Conservation (phyloP, 805 yeast species). For the Wickerhamomyces chambardii region DNA sequence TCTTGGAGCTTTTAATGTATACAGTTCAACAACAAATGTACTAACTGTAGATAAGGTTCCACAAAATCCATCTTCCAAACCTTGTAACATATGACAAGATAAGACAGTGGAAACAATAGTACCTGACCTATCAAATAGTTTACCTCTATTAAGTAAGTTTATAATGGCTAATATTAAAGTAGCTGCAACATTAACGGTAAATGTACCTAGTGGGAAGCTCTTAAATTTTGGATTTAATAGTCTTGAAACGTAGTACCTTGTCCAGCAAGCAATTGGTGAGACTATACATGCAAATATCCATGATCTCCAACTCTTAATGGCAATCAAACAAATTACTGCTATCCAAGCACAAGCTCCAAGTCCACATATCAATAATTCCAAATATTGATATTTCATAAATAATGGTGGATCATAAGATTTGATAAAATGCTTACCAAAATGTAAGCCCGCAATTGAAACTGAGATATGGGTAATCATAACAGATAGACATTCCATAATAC, state of each 20-base stretch:
- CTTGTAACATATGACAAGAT: conserved; percentile 43
- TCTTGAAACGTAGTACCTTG: conserved; percentile 46
- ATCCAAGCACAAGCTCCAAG: conserved; percentile 12
- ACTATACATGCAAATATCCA: conserved; percentile 67
- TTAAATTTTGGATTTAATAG: conserved; percentile 31
- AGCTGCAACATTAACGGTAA: conserved; percentile 38
- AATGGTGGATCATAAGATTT: conserved; percentile 41
- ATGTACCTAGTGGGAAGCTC: conserved; percentile 50
- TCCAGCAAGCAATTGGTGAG: conserved; percentile 62
- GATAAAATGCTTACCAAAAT: conserved; percentile 45
- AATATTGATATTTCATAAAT: conserved; percentile 26
- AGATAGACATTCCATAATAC: conserved; percentile 66
- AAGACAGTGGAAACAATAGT: conserved; percentile 21
- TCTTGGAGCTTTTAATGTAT: conserved; percentile 22
- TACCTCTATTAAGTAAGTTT: conserved; percentile 36
- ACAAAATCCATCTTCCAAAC: conserved; percentile 57
- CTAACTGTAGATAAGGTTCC: conserved; percentile 71
- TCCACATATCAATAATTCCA: conserved; percentile 9
- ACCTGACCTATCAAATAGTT: conserved; percentile 10
- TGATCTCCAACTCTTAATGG: conserved; percentile 36
- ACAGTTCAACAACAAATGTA: conserved; percentile 67
- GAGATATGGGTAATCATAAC: conserved; percentile 52
- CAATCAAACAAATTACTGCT: conserved; percentile 13
- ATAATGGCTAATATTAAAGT: conserved; percentile 33
- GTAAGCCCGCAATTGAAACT: conserved; percentile 50